Base-by-base conservation (phyloP, 176 grass and related monocot species). In the Oryza australiensis region DNA sequence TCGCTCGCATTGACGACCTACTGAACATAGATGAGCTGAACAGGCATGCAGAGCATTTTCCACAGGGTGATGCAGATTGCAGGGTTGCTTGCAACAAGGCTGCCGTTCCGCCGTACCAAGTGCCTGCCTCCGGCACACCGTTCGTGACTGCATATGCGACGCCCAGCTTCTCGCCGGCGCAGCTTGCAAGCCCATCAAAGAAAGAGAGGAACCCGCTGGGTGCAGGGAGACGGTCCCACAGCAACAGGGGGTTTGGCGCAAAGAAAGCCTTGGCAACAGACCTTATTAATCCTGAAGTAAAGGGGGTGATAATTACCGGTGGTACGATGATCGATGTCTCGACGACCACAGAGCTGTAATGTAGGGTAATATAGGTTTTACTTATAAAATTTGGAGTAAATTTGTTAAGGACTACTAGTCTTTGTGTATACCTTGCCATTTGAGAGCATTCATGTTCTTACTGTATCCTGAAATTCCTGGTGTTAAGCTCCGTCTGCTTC, bases 1-100 rank as follows among this genome's bases (percentile, higher is more conserved):
- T 90, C 3, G 86, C 97, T 15, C 93, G 97, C 71, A 92, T 99
- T 11, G 93, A 99, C 13, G 97, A 99, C 77, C 85, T 99, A 7
- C 83, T 99, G 18, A 91, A 85, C 48, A 90, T 92, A 4, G 93
- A 99, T 9, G 89, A 96, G 23, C 80, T 90, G 73, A 94, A 87
- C 82, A 87, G 76, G 74, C 93, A 99, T n/a, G 49, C 83, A 1
- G 91, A 88, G 73, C 82, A 87, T 5, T 75, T 86, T 75, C 72
- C 70, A 11, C 42, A 85, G n/a, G 79, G 72, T 57, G 76, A 72
- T 46, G 42, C 82, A 11, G 59, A 63, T 37, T 82, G 87, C 59
- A 87, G 80, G 62, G 85, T 91, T 14, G 85, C 77, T 43, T 85
- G 87, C 80, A 90, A 76, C 66, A 94, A 90, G 68, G 68, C 75